Evolutionary conservation across 1,139 yeast species (phyloP).

Genomic region (Candida glucosophila): DNA sequence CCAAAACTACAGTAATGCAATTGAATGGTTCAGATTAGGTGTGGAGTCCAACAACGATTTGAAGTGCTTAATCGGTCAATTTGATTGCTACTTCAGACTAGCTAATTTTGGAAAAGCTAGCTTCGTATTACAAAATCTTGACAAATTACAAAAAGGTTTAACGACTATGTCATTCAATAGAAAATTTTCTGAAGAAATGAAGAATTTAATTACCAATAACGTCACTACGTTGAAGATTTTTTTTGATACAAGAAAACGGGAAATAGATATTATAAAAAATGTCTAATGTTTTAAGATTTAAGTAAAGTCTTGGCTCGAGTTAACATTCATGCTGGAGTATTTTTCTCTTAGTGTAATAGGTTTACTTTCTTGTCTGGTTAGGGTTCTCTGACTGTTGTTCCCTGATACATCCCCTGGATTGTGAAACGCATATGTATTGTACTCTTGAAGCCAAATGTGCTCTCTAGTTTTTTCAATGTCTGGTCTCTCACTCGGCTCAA

Average conservation of each 20-base stretch:
- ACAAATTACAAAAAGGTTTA: constrained; percentile 15
- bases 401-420: constrained; percentile 1
- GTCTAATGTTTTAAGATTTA: constrained; percentile 17
- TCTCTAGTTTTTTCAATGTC: constrained; percentile 41
- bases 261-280: constrained; percentile 1
- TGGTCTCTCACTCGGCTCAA: constrained; percentile 46
- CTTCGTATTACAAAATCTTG: constrained; percentile 17
- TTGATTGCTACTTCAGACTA: constrained; percentile 42
- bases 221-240: constrained; percentile 20
- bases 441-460: constrained; percentile 51
- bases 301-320: constrained; percentile 1
- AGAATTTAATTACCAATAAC: constrained; percentile 16
- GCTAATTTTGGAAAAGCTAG: constrained; percentile 20
- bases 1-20: constrained; percentile 43
- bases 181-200: constrained; percentile 16
- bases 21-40: constrained; percentile 83
- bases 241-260: constrained; percentile 18
- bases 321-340: constrained; percentile 9
- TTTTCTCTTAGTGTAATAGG: constrained; percentile 27
- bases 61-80: constrained; percentile 65
- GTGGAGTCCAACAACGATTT: constrained; percentile 50
- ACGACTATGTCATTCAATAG: constrained; percentile 9
- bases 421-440: constrained; percentile 1
- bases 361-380: constrained; percentile 19
- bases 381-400: constrained; percentile 14